Base-by-base conservation (phyloP, 768 basidiomycete genomes). In the Leccinum variicolor region DNA sequence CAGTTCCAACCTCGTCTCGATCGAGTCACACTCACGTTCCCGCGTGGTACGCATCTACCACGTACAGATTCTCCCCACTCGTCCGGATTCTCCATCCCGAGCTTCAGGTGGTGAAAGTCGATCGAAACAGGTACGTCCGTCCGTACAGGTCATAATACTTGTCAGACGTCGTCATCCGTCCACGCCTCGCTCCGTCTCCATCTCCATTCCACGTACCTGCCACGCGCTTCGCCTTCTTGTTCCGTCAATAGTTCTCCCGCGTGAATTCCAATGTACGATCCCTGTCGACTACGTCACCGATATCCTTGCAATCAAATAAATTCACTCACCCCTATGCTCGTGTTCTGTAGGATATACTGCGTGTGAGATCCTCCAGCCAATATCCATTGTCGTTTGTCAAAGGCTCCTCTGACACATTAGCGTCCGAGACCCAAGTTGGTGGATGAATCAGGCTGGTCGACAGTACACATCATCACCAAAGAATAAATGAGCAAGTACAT, bases 1-100 rank as follows among this genome's bases (percentile, higher is more conserved):
- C 49, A 62, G 52, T 33, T 9, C 51, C 48, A 13, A 15, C 25
- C 58, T 56, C 51, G 17, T 41, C 43, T 49, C 36, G 21, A 53
- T 45, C 28, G 14, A 50, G 17, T 15, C 52, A 17, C 33, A 79
- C 87, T 69, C 69, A 92, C 90, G 71, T 92, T 92, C 90, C 90
- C 19, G 82, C 86, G 71, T 95, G 92, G 69, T 88, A 96, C 4
- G 94, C 94, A 73, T 96, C 94, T 3, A 95, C 85, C 14, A 78
- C 77, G 60, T 85, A 91, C 62, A 72, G 33, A 15, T 73, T 68
- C 1, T 71, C 69, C 23, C 55, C 62, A 68, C 1, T 64, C 61
- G 6, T 69, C 66, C 29, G 53, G 54, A 28, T 64, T 9, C 13
- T 62, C 59, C 64, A 78, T 58, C 6, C 53, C 68, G 39, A 73